Conservation (phyloP, 148 eudicot genomes). For the Nyssa sinensis region DNA sequence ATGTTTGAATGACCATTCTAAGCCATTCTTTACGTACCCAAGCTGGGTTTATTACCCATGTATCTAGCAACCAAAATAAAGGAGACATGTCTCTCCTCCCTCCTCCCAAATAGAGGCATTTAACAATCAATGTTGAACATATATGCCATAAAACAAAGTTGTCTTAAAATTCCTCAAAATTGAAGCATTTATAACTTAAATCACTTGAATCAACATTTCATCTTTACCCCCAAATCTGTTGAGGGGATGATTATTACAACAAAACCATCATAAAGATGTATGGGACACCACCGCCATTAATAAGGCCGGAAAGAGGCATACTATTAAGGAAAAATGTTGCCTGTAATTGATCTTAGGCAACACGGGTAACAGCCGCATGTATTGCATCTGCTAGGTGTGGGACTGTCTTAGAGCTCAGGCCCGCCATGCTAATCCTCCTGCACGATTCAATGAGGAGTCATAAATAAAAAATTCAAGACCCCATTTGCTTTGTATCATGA, state of each 20-base stretch:
- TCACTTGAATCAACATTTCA: neutral
- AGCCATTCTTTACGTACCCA: no score
- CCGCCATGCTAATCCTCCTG: slow-evolving; percentile 99
- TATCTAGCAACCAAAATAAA: no score
- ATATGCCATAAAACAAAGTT: neutral
- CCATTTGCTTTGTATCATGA: neutral
- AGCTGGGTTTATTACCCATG: no score
- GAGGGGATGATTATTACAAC: slow-evolving; percentile 12
- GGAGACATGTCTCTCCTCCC: no score
- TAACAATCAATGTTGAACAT: neutral
- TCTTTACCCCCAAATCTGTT: neutral
- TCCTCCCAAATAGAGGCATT: neutral
- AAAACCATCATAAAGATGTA: neutral
- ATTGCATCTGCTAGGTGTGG: slow-evolving; percentile 97
- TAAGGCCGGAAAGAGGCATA: slow-evolving; percentile 5
- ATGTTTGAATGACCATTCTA: no score
- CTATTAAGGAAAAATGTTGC: neutral
- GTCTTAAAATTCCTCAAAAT: neutral
- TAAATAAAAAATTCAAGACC: neutral
- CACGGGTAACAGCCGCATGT: slow-evolving; percentile 74
- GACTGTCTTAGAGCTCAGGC: slow-evolving; percentile 76
- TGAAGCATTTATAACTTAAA: neutral
- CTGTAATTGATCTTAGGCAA: slow-evolving; percentile 26
- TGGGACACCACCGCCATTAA: neutral
- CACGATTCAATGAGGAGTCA: neutral